A percentile compares a stretch with the other conserved stretches of the same genome.
phyloP scores from a whole-genome alignment of 78 protist genomes.

The Paratrimastix pyriformis region DNA sequence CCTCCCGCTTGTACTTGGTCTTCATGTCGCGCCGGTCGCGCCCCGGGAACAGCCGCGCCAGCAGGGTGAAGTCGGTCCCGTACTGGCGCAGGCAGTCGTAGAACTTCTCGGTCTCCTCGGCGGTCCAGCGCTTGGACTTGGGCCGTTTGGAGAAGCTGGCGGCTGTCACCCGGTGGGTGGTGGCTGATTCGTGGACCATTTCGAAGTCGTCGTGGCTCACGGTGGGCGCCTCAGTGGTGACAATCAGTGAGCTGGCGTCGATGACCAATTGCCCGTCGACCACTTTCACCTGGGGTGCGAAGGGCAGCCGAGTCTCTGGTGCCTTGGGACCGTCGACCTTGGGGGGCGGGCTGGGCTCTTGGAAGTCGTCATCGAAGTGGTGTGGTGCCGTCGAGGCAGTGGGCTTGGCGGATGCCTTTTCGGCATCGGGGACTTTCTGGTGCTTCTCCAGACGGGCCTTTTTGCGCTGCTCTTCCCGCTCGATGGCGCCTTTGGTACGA shows the following conservation, averaged over 20 bases:
- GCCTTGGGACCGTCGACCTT: neutral
- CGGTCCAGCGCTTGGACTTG: neutral
- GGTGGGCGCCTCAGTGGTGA: neutral
- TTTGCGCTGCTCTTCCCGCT: too few species aligned
- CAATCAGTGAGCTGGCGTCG: neutral
- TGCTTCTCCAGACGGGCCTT: too few species aligned
- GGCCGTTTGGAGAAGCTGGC: neutral
- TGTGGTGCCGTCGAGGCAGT: too few species aligned
- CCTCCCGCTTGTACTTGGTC: conserved; percentile 16
- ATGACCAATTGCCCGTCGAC: neutral
- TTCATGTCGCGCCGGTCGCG: neutral
- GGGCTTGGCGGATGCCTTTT: too few species aligned
- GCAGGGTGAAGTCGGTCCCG: conserved; percentile 20
- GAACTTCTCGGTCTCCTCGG: neutral
- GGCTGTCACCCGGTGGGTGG: neutral
- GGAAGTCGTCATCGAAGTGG: too few species aligned
- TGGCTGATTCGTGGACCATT: neutral
- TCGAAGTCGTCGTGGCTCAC: too few species aligned
- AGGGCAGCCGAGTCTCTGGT: neutral
- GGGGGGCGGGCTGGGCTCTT: too few species aligned
- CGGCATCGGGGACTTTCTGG: too few species aligned
- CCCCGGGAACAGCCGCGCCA: neutral
- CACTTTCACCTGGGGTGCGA: conserved; percentile 9
- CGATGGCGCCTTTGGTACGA: too few species aligned
- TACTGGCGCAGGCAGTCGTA: neutral